Percentiles rank a stretch among this genome's conserved stretches.
These are phyloP conservation scores for Trifolium repens DNA, from an alignment of 306 rosid species.

Conservation along the genomic window DNA sequence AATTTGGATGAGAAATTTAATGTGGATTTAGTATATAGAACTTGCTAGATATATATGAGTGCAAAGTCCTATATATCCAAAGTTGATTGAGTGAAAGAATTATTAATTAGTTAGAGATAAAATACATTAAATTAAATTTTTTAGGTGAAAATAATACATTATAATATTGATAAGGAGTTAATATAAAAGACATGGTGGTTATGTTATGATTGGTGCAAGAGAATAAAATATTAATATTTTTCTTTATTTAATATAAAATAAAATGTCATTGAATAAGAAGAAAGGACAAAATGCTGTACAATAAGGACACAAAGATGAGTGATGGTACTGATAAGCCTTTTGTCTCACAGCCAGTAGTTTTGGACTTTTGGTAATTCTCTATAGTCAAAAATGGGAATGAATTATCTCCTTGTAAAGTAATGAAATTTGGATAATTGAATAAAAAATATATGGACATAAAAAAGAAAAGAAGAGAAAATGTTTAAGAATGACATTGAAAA, in stretches of 20 bases:
- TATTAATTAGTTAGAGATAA: neutral
- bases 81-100: neutral
- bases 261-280: neutral
- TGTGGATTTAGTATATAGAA: neutral
- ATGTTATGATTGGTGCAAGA: neutral
- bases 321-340: neutral
- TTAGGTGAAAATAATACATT: neutral
- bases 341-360: neutral
- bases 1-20: neutral
- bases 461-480: no score
- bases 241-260: neutral
- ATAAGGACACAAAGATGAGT: neutral
- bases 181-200: neutral
- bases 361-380: neutral
- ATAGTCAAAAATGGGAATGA: no score
- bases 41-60: neutral
- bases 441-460: no score
- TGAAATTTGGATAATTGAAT: no score
- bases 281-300: slow-evolving; percentile 4
- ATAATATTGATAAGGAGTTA: neutral
- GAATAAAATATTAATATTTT: neutral
- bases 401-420: no score
- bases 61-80: neutral
- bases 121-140: neutral
- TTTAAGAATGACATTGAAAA: no score